Conservation (phyloP, 768 basidiomycete genomes). For the Dioszegia hungarica region DNA sequence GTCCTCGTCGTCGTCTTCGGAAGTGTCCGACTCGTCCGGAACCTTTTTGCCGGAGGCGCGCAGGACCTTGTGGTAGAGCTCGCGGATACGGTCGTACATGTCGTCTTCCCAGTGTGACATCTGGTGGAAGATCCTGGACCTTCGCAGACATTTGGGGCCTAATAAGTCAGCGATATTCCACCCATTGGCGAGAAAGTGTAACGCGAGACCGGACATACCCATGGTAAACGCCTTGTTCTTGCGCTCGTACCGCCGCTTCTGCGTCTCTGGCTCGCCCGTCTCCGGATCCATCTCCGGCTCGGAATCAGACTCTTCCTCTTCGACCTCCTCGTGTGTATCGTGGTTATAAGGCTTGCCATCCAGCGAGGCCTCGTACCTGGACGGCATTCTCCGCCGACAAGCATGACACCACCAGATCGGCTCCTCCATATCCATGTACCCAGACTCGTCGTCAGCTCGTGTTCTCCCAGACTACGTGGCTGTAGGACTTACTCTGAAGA, state of each 20-base stretch:
- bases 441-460: neutral
- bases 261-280: slow-evolving; percentile 2
- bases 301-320: neutral
- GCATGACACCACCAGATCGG: slow-evolving; percentile 70
- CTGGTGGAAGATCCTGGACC: slow-evolving; percentile 39
- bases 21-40: slow-evolving; percentile 36
- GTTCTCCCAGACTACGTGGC: neutral
- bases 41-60: slow-evolving; percentile 43
- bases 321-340: slow-evolving; percentile 58
- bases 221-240: slow-evolving; percentile 11
- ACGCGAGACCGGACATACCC: slow-evolving; percentile 33
- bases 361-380: slow-evolving; percentile 59
- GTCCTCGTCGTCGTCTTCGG: slow-evolving; percentile 16
- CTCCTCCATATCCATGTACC: slow-evolving; percentile 53
- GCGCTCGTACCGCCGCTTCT: neutral
- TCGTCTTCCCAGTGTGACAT: slow-evolving; percentile 43
- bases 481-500: slow-evolving; percentile 54
- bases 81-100: slow-evolving; percentile 26
- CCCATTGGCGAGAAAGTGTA: too few relatives aligned
- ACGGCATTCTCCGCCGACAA: slow-evolving; percentile 59
- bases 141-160: slow-evolving; percentile 34
- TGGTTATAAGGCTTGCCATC: slow-evolving; percentile 66
- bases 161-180: neutral
- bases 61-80: slow-evolving; percentile 35
- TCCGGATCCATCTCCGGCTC: slow-evolving; percentile 54